Conservation (phyloP, 208 protist species). For the Acanthamoeba quina region DNA sequence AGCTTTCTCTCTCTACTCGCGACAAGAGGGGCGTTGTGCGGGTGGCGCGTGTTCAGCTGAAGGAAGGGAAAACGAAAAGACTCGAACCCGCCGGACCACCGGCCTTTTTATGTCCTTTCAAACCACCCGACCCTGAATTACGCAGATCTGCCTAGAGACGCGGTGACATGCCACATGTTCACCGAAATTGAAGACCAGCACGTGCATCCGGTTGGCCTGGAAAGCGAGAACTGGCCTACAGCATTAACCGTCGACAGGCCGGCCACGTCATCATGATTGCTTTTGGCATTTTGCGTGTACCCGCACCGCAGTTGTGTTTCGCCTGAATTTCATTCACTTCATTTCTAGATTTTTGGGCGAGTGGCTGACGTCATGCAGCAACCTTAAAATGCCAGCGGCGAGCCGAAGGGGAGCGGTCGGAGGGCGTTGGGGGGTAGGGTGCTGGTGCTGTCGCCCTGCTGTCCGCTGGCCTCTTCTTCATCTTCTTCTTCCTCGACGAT, state of each 20-base stretch:
- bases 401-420: neutral
- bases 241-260: too few relatives aligned
- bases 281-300: too few relatives aligned
- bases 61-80: neutral
- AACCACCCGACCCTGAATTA: too few relatives aligned
- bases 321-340: neutral
- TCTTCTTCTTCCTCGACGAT: constrained; percentile 16
- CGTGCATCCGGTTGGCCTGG: neutral
- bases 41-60: neutral
- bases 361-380: neutral
- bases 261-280: too few relatives aligned
- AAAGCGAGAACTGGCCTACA: too few relatives aligned
- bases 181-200: neutral
- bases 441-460: neutral
- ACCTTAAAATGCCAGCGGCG: neutral
- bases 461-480: neutral
- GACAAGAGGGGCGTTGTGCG: neutral
- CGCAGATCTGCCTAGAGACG: neutral
- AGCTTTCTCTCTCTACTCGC: too few relatives aligned
- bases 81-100: neutral
- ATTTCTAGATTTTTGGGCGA: neutral
- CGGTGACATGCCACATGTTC: neutral
- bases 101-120: neutral
- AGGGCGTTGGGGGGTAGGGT: neutral
- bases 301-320: neutral